phyloP scores from a whole-genome alignment of 768 basidiomycete genomes.

The Suillus fuscotomentosus region DNA sequence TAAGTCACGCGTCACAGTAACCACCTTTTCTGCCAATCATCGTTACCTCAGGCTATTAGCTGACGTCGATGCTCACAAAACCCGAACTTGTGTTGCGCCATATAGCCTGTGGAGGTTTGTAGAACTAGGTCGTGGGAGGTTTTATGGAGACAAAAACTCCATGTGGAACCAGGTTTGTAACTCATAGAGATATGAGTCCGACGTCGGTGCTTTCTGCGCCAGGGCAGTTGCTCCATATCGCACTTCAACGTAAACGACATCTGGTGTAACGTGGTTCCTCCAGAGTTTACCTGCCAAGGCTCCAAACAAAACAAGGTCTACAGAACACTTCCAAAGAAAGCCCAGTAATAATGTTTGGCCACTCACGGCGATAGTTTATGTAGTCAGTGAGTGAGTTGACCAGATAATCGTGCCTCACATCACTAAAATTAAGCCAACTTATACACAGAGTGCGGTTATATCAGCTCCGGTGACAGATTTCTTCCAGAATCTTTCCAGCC shows the following conservation, averaged over 20 bases:
- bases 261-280: background rate
- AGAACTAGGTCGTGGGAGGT: background rate
- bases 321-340: background rate
- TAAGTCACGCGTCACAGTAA: constrained; percentile 22
- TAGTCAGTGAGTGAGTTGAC: background rate
- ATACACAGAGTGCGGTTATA: background rate
- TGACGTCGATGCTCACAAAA: background rate
- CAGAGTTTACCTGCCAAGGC: background rate
- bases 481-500: background rate
- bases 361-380: background rate
- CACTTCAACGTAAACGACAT: background rate
- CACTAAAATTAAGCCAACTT: background rate
- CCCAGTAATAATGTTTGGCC: background rate
- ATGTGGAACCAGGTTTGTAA: background rate
- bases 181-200: background rate
- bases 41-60: background rate
- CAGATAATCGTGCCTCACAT: background rate
- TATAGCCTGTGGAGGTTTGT: background rate
- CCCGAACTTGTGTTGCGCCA: background rate
- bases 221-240: background rate
- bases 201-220: background rate
- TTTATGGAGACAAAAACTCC: background rate
- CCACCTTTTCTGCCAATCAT: constrained; percentile 14
- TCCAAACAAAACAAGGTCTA: background rate
- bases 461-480: background rate